Percentiles rank a stretch among this genome's conserved stretches.
Conservation (phyloP, 73 alveolate genomes). For the Tetrahymena elliotti region DNA sequence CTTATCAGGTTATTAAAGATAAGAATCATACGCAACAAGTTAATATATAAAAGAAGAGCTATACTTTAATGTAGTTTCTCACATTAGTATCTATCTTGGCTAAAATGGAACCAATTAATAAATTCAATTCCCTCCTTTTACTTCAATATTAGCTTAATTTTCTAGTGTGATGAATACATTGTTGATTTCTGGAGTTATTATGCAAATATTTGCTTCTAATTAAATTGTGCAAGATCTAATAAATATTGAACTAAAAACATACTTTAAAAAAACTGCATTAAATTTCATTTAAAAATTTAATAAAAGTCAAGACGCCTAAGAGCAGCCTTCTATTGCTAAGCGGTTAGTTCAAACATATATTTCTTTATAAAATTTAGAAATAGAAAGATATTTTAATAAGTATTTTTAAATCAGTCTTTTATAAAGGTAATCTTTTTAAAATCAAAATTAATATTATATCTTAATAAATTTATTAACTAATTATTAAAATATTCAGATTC, state of each 20-base stretch:
- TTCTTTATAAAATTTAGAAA: neutral
- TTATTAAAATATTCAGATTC: neutral
- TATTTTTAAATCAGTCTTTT: neutral
- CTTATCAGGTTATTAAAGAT: neutral
- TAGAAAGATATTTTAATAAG: neutral
- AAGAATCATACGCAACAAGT: neutral
- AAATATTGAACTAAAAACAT: neutral
- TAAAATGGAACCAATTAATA: neutral
- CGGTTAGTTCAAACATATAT: neutral
- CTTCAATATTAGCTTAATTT: neutral
- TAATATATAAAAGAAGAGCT: neutral
- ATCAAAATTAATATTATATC: too few relatives aligned
- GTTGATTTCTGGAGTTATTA: neutral
- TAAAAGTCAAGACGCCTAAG: neutral
- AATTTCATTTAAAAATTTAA: too few relatives aligned
- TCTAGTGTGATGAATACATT: neutral
- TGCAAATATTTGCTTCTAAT: neutral
- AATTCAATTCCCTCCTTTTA: neutral
- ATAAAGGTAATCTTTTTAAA: neutral
- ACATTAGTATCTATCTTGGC: neutral
- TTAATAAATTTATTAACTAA: too few relatives aligned
- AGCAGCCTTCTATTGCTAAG: neutral
- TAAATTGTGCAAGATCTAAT: neutral
- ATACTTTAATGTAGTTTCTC: neutral
- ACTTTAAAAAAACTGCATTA: neutral